Base-by-base conservation (phyloP, 2,329 filamentous ascomycete genomes). In the Trichoderma atroviride region DNA sequence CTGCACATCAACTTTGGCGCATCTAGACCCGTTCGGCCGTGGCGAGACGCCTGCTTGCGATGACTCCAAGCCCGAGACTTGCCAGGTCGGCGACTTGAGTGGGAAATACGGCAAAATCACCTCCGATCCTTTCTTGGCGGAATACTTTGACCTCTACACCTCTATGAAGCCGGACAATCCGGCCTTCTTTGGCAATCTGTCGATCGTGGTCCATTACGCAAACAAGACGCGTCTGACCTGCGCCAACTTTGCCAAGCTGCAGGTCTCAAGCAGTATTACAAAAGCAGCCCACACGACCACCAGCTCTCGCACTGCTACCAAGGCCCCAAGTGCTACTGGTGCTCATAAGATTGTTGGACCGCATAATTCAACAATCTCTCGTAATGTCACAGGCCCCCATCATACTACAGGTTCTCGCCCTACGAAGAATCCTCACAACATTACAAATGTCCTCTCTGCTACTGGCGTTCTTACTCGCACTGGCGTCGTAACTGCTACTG, bases 41-140 rank as follows among this genome's bases (percentile, higher is more conserved):
- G 88, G 88, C 72, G 88, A 93, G 75, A 79, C 79, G 1, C 82
- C 88, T 5, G 74, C 85, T 5, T 95, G 92, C 80, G 83, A 93
- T 75, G 47, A 80, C 13, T 74, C 77, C 11, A 76, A 81, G 7
- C 89, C 89, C 9, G 79, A 86, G 71, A 89, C 87, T 11, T 96
- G 92, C 82, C 88, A 95, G 80, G 87, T 92, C 13, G 92, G 92
- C 72, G 92, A 95, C 77, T 83, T 94, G 68, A 87, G 87, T 74
- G 92, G 92, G 76, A 95, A 95, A 82, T 83, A 91, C 75, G 91
- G 91, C 71, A 83, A 84, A 70, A 86, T 92, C 74, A 82, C 79
- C 31, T 77, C 79, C 33, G 83, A 85, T 71, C 81, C 84, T 14
- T 89, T 85, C 75, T 76, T 77, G 33, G 79, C 77, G 68, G 81